Percentiles rank a stretch among this genome's conserved stretches.
These are phyloP conservation scores for Arthrobotrys megalospora DNA, from an alignment of 2,329 filamentous ascomycete species.

Conservation along the genomic window DNA sequence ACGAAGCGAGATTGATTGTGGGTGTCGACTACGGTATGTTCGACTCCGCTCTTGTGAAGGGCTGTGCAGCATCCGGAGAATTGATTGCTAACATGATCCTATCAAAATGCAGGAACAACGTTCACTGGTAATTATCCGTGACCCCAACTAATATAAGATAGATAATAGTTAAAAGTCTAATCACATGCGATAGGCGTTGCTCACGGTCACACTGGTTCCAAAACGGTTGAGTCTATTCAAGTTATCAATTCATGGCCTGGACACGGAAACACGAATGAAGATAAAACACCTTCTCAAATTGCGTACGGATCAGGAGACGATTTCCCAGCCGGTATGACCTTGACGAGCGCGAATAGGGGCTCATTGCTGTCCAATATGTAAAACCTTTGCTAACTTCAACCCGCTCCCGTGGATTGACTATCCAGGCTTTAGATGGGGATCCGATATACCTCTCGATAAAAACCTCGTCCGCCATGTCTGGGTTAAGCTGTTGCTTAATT, in stretches of 20 bases:
- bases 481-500: slow-evolving; percentile 57
- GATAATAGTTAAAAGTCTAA: neutral
- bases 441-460: slow-evolving; percentile 52
- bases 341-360: neutral
- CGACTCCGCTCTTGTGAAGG: neutral
- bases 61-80: neutral
- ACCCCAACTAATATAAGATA: neutral
- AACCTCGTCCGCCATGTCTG: slow-evolving; percentile 51
- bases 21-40: slow-evolving; percentile 59
- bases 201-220: slow-evolving; percentile 48
- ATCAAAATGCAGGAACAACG: slow-evolving; percentile 46
- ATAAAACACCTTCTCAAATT: slow-evolving; percentile 52
- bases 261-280: slow-evolving; percentile 52
- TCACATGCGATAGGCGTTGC: slow-evolving; percentile 43
- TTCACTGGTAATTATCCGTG: slow-evolving; percentile 48
- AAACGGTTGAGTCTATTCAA: slow-evolving; percentile 52
- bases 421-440: slow-evolving; percentile 59
- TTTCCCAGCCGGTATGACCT: slow-evolving; percentile 45
- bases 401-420: neutral
- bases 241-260: slow-evolving; percentile 59
- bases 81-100: slow-evolving; percentile 19
- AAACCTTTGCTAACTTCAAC: slow-evolving; percentile 5
- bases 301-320: slow-evolving; percentile 54
- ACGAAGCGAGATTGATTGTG: slow-evolving; percentile 58
- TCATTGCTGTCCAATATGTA: neutral